Evolutionary conservation across 2,329 filamentous ascomycete species (phyloP).

Genomic region (Tolypocladium album): DNA sequence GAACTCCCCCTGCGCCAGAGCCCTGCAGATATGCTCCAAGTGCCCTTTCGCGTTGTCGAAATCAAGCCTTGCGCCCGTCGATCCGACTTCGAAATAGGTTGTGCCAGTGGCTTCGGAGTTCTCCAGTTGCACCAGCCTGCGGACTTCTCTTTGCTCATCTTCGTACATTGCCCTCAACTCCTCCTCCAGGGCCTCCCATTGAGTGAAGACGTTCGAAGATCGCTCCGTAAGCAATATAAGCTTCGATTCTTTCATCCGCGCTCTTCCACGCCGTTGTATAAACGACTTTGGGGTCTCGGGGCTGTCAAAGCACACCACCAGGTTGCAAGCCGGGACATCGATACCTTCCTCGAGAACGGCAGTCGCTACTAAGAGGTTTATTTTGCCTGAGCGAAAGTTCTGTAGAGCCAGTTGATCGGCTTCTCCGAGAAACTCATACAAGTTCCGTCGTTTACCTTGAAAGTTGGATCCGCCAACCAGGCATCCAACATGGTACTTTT

Average conservation of each 20-base stretch:
- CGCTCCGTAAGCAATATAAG: conserved; percentile 35
- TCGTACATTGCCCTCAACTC: conserved; percentile 64
- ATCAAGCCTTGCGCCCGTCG: conserved; percentile 54
- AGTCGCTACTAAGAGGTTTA: conserved; percentile 51
- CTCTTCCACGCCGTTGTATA: conserved; percentile 45
- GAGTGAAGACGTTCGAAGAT: conserved; percentile 15
- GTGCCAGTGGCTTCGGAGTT: conserved; percentile 17
- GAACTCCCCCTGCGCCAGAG: conserved; percentile 46
- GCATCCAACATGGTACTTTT: conserved; percentile 37
- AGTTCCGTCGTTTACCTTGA: conserved; percentile 22
- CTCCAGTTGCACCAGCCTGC: conserved; percentile 37
- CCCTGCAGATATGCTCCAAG: conserved; percentile 70
- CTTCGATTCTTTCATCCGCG: conserved; percentile 37
- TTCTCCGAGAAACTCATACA: conserved; percentile 25
- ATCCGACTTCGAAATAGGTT: conserved; percentile 23
- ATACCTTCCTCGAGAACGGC: conserved; percentile 59
- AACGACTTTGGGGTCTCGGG: conserved; percentile 43
- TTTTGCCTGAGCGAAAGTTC: conserved; percentile 40
- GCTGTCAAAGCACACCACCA: conserved; percentile 47
- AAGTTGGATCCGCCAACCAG: conserved; percentile 43
- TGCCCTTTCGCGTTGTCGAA: conserved; percentile 65
- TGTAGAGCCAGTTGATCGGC: conserved; percentile 24
- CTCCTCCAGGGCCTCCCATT: conserved; percentile 58
- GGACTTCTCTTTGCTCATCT: conserved; percentile 45
- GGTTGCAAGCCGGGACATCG: conserved; percentile 53